These are phyloP conservation scores for Nitzschia sp. DNA, from an alignment of 108 stramenopile genomes.

Conservation along the genomic window DNA sequence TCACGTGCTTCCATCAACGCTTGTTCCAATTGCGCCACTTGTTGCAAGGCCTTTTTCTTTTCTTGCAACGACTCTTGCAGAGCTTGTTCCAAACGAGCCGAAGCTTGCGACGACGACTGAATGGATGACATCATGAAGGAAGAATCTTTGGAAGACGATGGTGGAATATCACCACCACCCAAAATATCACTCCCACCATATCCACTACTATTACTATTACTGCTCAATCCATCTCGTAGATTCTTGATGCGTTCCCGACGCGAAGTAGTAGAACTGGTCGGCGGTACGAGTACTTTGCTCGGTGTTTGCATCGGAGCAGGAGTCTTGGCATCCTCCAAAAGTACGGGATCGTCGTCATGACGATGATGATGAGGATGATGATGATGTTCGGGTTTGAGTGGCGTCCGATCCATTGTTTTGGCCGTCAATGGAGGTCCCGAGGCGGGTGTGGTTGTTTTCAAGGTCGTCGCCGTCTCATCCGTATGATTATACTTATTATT, in stretches of 20 bases:
- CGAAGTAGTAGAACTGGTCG: slow-evolving; percentile 5
- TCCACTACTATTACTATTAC: no score
- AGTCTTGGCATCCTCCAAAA: slow-evolving; percentile 3
- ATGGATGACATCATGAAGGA: not conserved
- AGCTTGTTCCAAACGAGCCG: slow-evolving; percentile 22
- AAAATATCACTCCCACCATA: no score
- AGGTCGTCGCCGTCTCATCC: not conserved
- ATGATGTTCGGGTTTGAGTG: no score
- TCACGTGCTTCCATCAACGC: not conserved
- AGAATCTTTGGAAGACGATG: slow-evolving; percentile 8
- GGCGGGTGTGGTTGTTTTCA: not conserved
- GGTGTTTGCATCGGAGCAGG: slow-evolving; percentile 9
- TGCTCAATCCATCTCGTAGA: slow-evolving; percentile 17
- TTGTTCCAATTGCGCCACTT: slow-evolving; percentile 29
- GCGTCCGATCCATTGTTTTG: slow-evolving; percentile 3
- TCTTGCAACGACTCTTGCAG: slow-evolving; percentile 33
- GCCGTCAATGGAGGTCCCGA: slow-evolving; percentile 4
- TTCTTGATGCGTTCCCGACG: slow-evolving; percentile 17
- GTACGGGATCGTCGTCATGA: no score
- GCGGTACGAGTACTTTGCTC: not conserved
- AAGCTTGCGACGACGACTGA: not conserved
- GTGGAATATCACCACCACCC: no score
- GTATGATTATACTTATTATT: no score
- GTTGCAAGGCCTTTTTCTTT: slow-evolving; percentile 31
- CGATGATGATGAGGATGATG: no score